Evolutionary conservation across 2,329 filamentous ascomycete genomes (phyloP), one percentile per base, ranked within the genome.

Genomic region (Aspergillus sp.): DNA sequence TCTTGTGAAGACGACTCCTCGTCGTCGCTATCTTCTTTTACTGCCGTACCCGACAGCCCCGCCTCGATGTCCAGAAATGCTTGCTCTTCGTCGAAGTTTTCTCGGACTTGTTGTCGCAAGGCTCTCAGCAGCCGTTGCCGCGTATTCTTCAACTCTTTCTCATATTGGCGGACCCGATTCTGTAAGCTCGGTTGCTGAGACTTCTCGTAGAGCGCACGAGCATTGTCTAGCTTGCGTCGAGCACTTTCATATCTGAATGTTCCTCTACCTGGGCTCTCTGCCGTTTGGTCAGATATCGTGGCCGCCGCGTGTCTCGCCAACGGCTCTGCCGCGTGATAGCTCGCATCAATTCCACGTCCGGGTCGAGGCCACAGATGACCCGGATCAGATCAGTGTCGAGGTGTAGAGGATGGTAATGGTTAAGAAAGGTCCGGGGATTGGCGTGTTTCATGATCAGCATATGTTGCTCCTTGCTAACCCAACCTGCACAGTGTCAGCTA

Each of bases 41-140:
- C 56, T 17, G 40, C 51, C 5, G 49, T 55, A 42, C 53, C 47
- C 20, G 54, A 62, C 6, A 63, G 51, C 51, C 62, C 43, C 19
- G 44, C 49, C 47, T 63, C 47, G 32, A 62, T 62, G 33, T 60
- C 53, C 22, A 59, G 33, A 49, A 58, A 57, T 32, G 44, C 54
- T 55, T 63, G 49, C 42, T 59, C 50, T 50, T 58, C 30, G 52
- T 63, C 51, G 58, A 61, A 63, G 3, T 60, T 50, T 54, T 57
- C 51, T 52, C 42, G 32, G n/a, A 59, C 35, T 20, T 53, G 17
- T 24, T 59, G 19, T 30, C 50, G 24, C 14, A 61, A 52, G 44
- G 33, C 52, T 45, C 51, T 41, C 2, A 49, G 19, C 40, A 61
- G 42, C 32, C 49, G 38, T 53, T 52, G 46, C 45, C 47, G 44